These are phyloP conservation scores for Pharus latifolius DNA, from an alignment of 176 grass and related monocot species.

Conservation along the genomic window DNA sequence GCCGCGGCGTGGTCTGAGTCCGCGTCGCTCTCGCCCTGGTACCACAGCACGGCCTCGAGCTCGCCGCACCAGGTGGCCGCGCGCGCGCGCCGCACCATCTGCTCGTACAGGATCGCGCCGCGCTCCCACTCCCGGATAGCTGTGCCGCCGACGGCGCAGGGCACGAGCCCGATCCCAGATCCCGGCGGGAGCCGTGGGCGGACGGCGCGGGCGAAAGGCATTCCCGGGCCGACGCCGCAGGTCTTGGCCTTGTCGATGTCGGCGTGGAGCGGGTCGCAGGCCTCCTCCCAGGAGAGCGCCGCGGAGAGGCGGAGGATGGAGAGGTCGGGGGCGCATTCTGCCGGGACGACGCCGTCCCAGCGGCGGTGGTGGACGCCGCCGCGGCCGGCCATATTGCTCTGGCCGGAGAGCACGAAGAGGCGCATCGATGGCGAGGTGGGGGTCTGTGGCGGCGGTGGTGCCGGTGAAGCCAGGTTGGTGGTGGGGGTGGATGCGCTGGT, in stretches of 20 bases:
- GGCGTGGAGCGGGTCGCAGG: constrained; percentile 57
- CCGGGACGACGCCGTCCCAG: constrained; percentile 73
- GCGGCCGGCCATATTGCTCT: constrained; percentile 93
- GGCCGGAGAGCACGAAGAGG: constrained; percentile 71
- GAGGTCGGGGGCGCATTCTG: constrained; percentile 38
- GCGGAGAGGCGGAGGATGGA: constrained; percentile 56
- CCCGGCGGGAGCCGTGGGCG: constrained; percentile 11
- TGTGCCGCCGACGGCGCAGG: constrained; percentile 76
- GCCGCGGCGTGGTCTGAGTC: constrained; percentile 22
- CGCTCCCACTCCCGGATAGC: constrained; percentile 68
- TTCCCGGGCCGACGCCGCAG: constrained; percentile 71
- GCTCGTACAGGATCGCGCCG: constrained; percentile 53
- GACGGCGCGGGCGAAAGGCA: constrained; percentile 57
- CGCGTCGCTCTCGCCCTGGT: constrained; percentile 88
- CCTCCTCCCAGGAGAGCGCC: constrained; percentile 46
- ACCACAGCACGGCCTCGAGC: constrained; percentile 79
- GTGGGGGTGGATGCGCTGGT: too few species aligned
- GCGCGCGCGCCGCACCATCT: constrained; percentile 59
- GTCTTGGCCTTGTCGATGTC: constrained; percentile 69
- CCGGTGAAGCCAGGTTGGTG: too few species aligned
- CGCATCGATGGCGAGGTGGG: constrained; percentile 17
- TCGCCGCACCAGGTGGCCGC: constrained; percentile 35
- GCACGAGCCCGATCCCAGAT: constrained; percentile 47
- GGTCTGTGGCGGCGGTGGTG: not conserved
- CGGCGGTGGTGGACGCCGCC: constrained; percentile 50